These are phyloP conservation scores for Apiospora aurea DNA, from an alignment of 2,329 filamentous ascomycete genomes.

Conservation along the genomic window DNA sequence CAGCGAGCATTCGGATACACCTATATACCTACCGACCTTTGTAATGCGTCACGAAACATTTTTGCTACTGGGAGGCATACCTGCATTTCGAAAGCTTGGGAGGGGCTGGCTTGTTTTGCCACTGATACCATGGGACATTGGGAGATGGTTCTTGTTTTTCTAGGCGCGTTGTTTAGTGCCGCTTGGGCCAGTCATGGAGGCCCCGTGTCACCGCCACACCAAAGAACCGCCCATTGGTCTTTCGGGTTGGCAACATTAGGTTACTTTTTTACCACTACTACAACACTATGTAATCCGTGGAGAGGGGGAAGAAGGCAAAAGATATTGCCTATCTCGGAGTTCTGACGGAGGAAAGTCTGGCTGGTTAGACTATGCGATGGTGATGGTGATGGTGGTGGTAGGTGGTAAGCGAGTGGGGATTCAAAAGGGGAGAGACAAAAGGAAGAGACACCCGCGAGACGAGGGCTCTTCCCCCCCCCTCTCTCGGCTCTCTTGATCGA, in stretches of 20 bases:
- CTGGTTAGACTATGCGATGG: background rate
- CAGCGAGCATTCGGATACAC: constrained; percentile 4
- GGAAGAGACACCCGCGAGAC: background rate
- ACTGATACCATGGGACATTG: constrained; percentile 20
- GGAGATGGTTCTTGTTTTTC: constrained; percentile 3
- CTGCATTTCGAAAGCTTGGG: constrained; percentile 15
- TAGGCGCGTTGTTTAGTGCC: constrained; percentile 4
- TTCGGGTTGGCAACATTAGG: background rate
- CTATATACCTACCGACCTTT: constrained; percentile 29
- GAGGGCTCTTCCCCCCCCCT: background rate
- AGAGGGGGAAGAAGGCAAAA: background rate
- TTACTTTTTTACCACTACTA: background rate
- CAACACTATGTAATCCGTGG: constrained; percentile 7
- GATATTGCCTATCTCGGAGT: background rate
- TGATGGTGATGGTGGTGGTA: background rate
- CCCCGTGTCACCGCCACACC: background rate
- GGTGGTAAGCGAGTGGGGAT: background rate
- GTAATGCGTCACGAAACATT: constrained; percentile 27
- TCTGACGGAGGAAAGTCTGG: background rate
- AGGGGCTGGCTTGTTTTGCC: constrained; percentile 9
- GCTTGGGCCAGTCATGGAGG: background rate
- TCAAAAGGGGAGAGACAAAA: background rate
- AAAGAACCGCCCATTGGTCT: background rate
- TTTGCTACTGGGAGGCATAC: constrained; percentile 22
- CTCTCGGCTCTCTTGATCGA: background rate